Conservation (phyloP, 2,329 filamentous ascomycete species). For the Microdochium nivale region DNA sequence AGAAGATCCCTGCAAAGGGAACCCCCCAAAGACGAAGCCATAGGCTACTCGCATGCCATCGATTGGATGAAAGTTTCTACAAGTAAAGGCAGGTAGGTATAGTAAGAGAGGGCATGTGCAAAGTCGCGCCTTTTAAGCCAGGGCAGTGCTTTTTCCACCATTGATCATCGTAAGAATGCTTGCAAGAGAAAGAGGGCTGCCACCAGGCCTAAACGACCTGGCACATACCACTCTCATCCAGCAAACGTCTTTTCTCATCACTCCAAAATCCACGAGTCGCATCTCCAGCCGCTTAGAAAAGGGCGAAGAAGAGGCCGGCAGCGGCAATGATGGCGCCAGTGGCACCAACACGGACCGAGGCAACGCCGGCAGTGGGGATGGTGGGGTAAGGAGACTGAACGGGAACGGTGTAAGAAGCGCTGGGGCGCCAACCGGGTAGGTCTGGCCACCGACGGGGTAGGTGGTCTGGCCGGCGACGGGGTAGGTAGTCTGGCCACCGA, state of each 20-base stretch:
- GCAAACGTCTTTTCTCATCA: not conserved
- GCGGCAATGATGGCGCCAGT: constrained; percentile 11
- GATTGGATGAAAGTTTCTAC: constrained; percentile 1
- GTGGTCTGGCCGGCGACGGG: too few species aligned
- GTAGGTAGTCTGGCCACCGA: too few species aligned
- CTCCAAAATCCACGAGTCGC: not conserved
- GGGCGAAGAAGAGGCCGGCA: constrained; percentile 13
- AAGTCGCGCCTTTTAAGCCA: constrained; percentile 1
- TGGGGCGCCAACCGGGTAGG: too few species aligned
- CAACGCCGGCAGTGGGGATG: constrained; percentile 12
- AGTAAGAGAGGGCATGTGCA: not conserved
- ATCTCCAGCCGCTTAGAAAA: constrained; percentile 7
- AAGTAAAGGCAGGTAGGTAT: constrained; percentile 1
- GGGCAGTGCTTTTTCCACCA: not conserved
- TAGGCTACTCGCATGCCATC: not conserved
- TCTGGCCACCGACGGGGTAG: too few species aligned
- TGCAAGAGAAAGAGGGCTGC: not conserved
- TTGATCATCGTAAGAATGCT: not conserved
- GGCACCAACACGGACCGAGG: constrained; percentile 9
- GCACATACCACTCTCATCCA: not conserved
- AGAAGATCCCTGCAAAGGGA: not conserved
- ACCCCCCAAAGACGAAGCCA: not conserved
- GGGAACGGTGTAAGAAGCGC: constrained; percentile 7
- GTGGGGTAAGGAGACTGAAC: constrained; percentile 9
- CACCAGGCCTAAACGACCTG: not conserved